These are phyloP conservation scores for Ambispora gerdemannii DNA, from an alignment of 192 early-diverging fungal genomes.

Conservation along the genomic window DNA sequence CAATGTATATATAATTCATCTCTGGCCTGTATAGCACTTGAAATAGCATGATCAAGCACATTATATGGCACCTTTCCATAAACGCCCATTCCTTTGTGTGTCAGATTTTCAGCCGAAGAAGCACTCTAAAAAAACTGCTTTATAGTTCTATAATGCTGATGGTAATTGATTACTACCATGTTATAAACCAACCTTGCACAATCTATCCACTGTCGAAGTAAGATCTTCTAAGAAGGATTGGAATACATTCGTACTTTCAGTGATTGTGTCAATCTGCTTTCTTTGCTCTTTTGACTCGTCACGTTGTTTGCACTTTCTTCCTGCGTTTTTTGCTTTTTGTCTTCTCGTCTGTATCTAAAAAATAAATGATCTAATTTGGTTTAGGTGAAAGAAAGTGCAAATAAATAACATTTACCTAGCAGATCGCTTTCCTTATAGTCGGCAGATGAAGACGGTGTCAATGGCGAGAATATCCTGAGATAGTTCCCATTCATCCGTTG, in stretches of 20 bases:
- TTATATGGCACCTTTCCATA: background rate
- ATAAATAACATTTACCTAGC: background rate
- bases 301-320: constrained; percentile 5
- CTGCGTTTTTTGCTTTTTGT: background rate
- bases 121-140: background rate
- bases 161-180: background rate
- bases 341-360: constrained; percentile 10
- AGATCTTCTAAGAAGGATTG: too few species aligned
- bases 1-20: too few species aligned
- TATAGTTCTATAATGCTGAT: constrained; percentile 3
- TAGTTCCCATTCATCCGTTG: background rate
- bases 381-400: background rate
- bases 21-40: too few species aligned
- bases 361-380: background rate
- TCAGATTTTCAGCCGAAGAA: background rate
- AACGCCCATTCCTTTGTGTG: constrained; percentile 10
- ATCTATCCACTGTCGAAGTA: background rate
- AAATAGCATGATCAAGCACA: background rate
- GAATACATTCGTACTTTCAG: constrained; percentile 1
- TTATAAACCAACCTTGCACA: constrained; percentile 2
- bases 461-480: background rate
- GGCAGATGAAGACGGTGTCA: background rate
- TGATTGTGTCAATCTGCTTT: constrained; percentile 7
- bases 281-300: constrained; percentile 1
- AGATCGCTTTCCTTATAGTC: background rate